Conservation (phyloP, 2,329 filamentous ascomycete species). For the Cladosporium sp. region DNA sequence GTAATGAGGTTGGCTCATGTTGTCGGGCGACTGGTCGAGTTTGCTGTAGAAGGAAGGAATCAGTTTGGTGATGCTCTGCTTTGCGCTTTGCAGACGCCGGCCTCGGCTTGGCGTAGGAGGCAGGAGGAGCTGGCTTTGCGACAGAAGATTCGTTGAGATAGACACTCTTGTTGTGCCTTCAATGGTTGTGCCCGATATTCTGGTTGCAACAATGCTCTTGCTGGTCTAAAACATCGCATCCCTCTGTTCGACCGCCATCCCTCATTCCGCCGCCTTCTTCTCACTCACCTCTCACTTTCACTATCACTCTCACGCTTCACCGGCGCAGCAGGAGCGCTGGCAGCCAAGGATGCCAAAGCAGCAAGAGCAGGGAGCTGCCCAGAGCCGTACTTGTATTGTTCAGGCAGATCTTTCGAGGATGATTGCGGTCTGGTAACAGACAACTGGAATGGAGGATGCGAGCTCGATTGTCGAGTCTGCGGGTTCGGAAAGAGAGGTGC, state of each 20-base stretch:
- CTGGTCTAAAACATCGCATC: too few relatives aligned
- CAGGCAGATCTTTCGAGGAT: conserved; percentile 53
- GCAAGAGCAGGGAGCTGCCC: conserved; percentile 48
- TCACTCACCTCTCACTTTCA: conserved; percentile 6
- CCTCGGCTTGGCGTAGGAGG: background rate
- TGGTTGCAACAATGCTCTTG: too few relatives aligned
- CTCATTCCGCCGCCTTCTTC: too few relatives aligned
- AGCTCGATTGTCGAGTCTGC: conserved; percentile 4
- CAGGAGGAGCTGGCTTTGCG: too few relatives aligned
- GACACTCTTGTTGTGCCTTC: too few relatives aligned
- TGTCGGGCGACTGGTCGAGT: conserved; percentile 29
- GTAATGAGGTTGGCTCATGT: conserved; percentile 59
- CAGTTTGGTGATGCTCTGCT: conserved; percentile 1
- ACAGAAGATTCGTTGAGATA: too few relatives aligned
- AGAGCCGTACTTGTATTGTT: conserved; percentile 37
- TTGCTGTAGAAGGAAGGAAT: background rate
- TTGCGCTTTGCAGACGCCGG: background rate
- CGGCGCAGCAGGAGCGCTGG: conserved; percentile 8
- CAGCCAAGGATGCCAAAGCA: conserved; percentile 49
- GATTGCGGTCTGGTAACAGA: conserved; percentile 34
- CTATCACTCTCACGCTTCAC: conserved; percentile 7
- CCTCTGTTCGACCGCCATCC: too few relatives aligned
- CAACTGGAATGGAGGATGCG: conserved; percentile 8
- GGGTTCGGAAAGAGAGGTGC: background rate
- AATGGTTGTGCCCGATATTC: too few relatives aligned